Base-by-base conservation (phyloP, 495 filamentous ascomycete genomes). In the Xylaria flabelliformis region DNA sequence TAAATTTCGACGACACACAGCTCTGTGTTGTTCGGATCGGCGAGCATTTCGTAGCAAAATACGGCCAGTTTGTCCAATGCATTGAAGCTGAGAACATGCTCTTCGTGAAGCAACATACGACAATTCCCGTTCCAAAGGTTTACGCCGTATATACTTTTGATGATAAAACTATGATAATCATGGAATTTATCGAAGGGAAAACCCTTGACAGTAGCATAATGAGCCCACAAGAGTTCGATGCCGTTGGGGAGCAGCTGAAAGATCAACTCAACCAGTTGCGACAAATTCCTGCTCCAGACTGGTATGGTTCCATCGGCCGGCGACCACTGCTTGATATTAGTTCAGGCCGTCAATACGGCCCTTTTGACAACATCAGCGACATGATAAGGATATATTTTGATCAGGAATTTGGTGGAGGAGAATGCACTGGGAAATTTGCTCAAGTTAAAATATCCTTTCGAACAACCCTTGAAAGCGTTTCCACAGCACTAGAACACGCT, bases 61-160 rank as follows among this genome's bases (percentile, higher is more conserved):
- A 80, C 69, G 82, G 83, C 15, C 59, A 51, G 41, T 41, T 62
- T 26, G 76, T 85, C 34, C 56, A 74, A 42, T 71, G 77, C 46
- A 65, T 77, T 21, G 82, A 85, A 66, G 83, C 77, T 62, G 76
- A 83, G 71, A 83, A 77, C 41, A 82, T 81, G 82, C 72, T 85
- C 34, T 82, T 82, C 73, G 75, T 83, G 21, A 63, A 69, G 71
- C 36, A 79, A 17, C 68, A 71, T 34, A 80, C 81, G 48, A 78
- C 69, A 44, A 73, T 85, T 58, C 71, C 69, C 59, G 72, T 83
- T 26, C 83, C 83, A 19, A 67, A 74, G 34, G 75, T 83, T 53
- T 85, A 80, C 69, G 82, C 83, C 50, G 70, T 81, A 19, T 82
- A 79, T 69, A 36, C 53, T 9, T 67, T 67, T 24, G 51, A 10